Evolutionary conservation across 2,329 filamentous ascomycete genomes (phyloP).

Genomic region (Aspergillaceae sp.): DNA sequence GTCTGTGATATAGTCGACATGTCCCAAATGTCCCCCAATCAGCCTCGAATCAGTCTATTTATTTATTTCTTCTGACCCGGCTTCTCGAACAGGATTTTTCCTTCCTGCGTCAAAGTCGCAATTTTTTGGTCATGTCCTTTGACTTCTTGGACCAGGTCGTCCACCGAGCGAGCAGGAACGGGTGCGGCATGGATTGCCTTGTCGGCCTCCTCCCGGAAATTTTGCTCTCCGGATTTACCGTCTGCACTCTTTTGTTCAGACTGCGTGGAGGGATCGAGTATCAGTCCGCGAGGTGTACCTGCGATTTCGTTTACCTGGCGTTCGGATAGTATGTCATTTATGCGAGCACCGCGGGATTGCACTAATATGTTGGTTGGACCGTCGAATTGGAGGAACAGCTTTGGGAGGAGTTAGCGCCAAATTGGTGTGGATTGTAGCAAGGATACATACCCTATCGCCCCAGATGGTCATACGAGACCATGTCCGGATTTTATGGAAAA

Average conservation of each 20-base stretch:
- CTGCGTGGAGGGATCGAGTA: slow-evolving; percentile 49
- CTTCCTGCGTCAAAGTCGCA: slow-evolving; percentile 50
- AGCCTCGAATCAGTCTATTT: slow-evolving; percentile 5
- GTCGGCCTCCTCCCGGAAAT: slow-evolving; percentile 12
- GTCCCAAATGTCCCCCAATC: neutral
- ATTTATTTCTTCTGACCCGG: slow-evolving; percentile 13
- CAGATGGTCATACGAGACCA: slow-evolving; percentile 74
- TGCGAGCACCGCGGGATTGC: slow-evolving; percentile 72
- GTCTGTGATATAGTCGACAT: slow-evolving; percentile 9
- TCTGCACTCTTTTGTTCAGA: slow-evolving; percentile 6
- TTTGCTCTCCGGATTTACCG: slow-evolving; percentile 4
- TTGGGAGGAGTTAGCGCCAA: slow-evolving; percentile 2
- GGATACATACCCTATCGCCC: slow-evolving; percentile 63
- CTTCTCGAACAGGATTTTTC: slow-evolving; percentile 57
- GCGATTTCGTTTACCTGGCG: slow-evolving; percentile 87
- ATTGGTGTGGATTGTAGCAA: neutral
- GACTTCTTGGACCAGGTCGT: slow-evolving; percentile 22
- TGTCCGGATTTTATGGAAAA: slow-evolving; percentile 63
- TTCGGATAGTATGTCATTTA: slow-evolving; percentile 68
- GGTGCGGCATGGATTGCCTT: slow-evolving; percentile 17
- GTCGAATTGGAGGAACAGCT: slow-evolving; percentile 79
- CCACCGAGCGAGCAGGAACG: slow-evolving; percentile 19
- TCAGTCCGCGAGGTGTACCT: slow-evolving; percentile 64
- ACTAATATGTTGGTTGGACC: slow-evolving; percentile 80
- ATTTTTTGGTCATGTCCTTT: slow-evolving; percentile 32